These are phyloP conservation scores for Angophora floribunda DNA, from an alignment of 345 rosid species.

Conservation along the genomic window DNA sequence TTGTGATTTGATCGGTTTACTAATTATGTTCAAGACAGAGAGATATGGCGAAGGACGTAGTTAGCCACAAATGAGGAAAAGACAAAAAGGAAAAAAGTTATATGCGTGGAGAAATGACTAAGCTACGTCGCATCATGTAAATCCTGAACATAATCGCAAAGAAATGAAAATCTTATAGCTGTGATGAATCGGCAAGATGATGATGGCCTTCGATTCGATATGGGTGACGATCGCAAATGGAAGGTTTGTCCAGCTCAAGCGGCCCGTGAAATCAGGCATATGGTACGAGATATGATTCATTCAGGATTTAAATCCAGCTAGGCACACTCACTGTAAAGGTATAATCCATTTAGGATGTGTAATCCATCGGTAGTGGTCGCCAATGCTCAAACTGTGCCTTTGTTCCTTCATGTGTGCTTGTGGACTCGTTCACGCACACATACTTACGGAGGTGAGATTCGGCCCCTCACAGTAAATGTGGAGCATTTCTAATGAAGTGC, in stretches of 20 bases:
- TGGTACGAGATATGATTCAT: neutral
- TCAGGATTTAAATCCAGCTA: neutral
- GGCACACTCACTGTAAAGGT: neutral
- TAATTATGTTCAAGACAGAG: neutral
- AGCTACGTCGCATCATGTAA: neutral
- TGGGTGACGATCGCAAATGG: neutral
- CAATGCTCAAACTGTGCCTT: neutral
- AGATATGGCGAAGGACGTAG: neutral
- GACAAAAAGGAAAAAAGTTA: too few relatives aligned
- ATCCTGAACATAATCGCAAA: neutral
- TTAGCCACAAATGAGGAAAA: fast-evolving
- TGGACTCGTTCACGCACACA: fast-evolving
- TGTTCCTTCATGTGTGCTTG: neutral
- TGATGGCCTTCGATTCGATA: neutral
- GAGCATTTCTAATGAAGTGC: neutral
- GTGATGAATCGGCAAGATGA: neutral
- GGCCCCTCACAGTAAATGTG: neutral
- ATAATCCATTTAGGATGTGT: neutral
- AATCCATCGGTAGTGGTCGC: fast-evolving
- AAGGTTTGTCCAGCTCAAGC: neutral
- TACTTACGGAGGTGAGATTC: neutral
- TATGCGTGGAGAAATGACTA: neutral
- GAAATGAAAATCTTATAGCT: neutral
- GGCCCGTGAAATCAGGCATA: neutral
- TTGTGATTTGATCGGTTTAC: neutral